Conservation (phyloP, 1,284 basidiomycete genomes). For the Heterobasidion annosum region DNA sequence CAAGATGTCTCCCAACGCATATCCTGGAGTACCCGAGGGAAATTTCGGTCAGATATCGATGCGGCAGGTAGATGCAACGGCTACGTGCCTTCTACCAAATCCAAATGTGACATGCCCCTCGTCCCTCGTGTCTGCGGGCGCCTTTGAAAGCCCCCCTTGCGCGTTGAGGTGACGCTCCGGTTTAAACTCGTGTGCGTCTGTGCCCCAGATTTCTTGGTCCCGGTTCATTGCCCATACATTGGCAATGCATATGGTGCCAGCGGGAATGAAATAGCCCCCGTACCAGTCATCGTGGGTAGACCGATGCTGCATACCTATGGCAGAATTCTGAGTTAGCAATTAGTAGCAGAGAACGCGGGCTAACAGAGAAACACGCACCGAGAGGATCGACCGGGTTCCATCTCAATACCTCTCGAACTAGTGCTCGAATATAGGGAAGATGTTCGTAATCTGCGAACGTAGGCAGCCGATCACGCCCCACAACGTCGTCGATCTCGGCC, state of each 20-base stretch:
- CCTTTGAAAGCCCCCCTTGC: background rate
- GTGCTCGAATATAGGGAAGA: constrained; percentile 12
- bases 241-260: constrained; percentile 12
- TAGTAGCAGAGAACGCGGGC: too few relatives aligned
- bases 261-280: constrained; percentile 16
- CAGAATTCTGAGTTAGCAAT: too few relatives aligned
- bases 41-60: background rate
- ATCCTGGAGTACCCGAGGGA: background rate
- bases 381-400: constrained; percentile 11
- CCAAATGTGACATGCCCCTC: constrained; percentile 9
- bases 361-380: background rate
- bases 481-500: constrained; percentile 12
- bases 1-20: constrained; percentile 7
- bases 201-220: constrained; percentile 7
- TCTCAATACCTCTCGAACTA: constrained; percentile 12
- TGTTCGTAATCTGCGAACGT: constrained; percentile 7
- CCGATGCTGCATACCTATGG: constrained; percentile 8
- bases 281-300: constrained; percentile 13
- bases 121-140: constrained; percentile 7
- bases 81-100: background rate
- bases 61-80: background rate
- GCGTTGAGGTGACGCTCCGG: constrained; percentile 5
- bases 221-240: constrained; percentile 13
- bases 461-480: constrained; percentile 10
- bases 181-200: constrained; percentile 6